Conservation (phyloP, 2,329 filamentous ascomycete genomes). For the Talaromyces pinophilus region DNA sequence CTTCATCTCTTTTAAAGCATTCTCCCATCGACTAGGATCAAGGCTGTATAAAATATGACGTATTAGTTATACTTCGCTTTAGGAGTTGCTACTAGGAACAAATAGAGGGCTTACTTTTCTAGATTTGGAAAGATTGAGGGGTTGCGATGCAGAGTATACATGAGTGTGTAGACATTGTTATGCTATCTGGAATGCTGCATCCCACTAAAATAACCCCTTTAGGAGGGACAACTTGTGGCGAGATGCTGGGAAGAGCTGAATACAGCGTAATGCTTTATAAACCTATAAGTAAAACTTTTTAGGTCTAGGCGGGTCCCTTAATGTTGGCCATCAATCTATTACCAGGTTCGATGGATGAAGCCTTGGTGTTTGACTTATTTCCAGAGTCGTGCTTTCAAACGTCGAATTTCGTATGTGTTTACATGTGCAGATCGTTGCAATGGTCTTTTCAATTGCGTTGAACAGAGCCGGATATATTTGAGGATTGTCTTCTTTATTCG, state of each 20-base stretch:
- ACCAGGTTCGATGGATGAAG: neutral
- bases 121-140: constrained; percentile 51
- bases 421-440: neutral
- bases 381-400: neutral
- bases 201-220: constrained; percentile 45
- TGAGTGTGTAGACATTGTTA: constrained; percentile 54
- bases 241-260: constrained; percentile 57
- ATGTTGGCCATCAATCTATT: neutral
- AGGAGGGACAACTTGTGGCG: constrained; percentile 55
- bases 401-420: neutral
- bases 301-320: neutral
- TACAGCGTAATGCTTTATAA: constrained; percentile 61
- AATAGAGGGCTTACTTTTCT: constrained; percentile 29
- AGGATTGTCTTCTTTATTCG: neutral
- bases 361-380: neutral
- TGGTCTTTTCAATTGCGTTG: neutral
- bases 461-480: neutral
- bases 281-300: constrained; percentile 32
- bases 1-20: constrained; percentile 40
- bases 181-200: constrained; percentile 51
- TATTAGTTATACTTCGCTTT: neutral
- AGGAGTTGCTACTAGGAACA: neutral
- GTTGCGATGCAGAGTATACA: constrained; percentile 56
- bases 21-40: constrained; percentile 54
- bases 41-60: constrained; percentile 37